Conservation (phyloP, 2,329 filamentous ascomycete species). For the Endoconidiophora polonica region DNA sequence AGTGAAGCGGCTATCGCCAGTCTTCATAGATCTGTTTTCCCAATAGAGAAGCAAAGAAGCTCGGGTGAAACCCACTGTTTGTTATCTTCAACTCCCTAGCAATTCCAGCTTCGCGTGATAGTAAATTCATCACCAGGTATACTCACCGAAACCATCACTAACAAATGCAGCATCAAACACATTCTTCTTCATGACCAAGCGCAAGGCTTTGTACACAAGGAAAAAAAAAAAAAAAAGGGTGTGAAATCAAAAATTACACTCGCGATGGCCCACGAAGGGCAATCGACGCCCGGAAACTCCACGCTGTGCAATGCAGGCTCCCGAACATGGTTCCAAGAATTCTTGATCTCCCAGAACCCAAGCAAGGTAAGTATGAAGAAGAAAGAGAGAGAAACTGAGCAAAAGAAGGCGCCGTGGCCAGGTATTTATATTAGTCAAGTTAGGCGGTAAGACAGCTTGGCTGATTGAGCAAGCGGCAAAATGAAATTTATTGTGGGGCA, state of each 20-base stretch:
- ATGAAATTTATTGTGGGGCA: not conserved
- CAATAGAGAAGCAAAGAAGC: no score
- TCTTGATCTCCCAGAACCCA: constrained; percentile 13
- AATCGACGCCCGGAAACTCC: constrained; percentile 14
- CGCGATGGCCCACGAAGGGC: constrained; percentile 14
- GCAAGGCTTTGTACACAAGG: constrained; percentile 8
- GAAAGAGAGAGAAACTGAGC: constrained; percentile 7
- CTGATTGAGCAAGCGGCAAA: constrained; percentile 1
- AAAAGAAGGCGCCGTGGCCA: constrained; percentile 1
- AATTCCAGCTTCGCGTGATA: no score
- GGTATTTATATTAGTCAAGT: constrained; percentile 6
- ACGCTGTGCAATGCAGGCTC: constrained; percentile 14
- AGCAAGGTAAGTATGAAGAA: constrained; percentile 14
- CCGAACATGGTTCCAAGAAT: constrained; percentile 13
- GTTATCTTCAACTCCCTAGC: no score
- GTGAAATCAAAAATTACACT: constrained; percentile 13
- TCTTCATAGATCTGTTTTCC: no score
- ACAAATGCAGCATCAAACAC: no score
- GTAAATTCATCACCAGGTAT: no score
- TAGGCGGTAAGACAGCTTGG: not conserved
- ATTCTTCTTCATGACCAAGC: constrained; percentile 12
- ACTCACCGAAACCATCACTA: no score
- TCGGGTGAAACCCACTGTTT: no score
- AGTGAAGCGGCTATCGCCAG: no score
- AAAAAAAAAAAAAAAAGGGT: constrained; percentile 9